Conservation (phyloP, 129 eudicot species). For the Saposhnikovia divaricata region DNA sequence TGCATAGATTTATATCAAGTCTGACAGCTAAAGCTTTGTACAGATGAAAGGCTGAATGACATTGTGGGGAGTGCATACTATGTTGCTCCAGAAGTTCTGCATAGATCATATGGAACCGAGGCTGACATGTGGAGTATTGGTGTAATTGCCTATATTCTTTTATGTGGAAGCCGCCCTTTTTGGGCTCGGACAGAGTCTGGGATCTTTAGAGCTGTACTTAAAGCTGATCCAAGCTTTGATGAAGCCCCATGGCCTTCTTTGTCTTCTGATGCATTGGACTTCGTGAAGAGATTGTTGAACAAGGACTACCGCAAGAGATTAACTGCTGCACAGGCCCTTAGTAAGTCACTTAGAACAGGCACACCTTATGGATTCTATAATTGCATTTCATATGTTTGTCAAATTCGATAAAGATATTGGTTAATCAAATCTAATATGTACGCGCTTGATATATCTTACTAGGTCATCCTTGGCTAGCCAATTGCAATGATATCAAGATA, state of each 20-base stretch:
- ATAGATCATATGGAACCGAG: conserved; percentile 95
- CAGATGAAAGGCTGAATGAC: conserved; percentile 97
- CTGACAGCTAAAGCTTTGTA: conserved; percentile 19
- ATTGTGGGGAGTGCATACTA: conserved; percentile 99
- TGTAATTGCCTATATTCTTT: conserved; percentile 93
- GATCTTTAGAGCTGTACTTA: conserved; percentile 87
- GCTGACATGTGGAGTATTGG: conserved; percentile 99
- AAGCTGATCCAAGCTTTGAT: conserved; percentile 87
- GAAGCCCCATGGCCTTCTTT: conserved; percentile 96
- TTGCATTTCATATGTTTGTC: background rate
- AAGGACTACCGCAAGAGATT: conserved; percentile 95
- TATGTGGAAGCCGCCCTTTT: conserved; percentile 97
- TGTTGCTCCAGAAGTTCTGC: conserved; percentile 99
- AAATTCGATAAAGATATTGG: background rate
- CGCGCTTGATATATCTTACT: conserved; percentile 19
- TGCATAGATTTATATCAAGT: background rate
- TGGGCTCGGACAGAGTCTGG: conserved; percentile 99
- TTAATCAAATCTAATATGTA: background rate
- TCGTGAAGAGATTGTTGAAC: conserved; percentile 81
- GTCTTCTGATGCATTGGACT: conserved; percentile 89
- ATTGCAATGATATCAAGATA: conserved; percentile 61
- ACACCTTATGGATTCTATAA: background rate
- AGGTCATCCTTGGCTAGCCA: conserved; percentile 99
- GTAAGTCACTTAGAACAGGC: conserved; percentile 39
- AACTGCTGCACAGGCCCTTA: conserved; percentile 96